Evolutionary conservation across 225 moss, liverwort and hornwort species (phyloP).

Genomic region (Anthoceros angustus): DNA sequence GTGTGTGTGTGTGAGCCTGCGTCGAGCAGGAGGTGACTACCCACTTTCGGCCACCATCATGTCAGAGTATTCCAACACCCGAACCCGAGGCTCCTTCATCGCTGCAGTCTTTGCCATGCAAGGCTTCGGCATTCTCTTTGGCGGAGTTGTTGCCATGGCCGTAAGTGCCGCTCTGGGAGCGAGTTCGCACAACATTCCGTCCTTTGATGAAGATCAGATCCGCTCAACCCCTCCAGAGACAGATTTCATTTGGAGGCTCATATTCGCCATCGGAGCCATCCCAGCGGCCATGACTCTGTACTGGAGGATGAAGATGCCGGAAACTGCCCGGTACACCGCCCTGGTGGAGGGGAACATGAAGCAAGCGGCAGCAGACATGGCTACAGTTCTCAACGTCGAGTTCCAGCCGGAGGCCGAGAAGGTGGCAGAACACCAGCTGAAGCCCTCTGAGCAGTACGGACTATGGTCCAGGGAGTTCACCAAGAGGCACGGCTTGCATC

Average conservation of each 20-base stretch:
- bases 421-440: not conserved
- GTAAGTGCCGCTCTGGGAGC: constrained; percentile 24
- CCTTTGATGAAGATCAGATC: constrained; percentile 7
- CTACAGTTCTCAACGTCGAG: constrained; percentile 22
- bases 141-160: constrained; percentile 30
- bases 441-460: constrained; percentile 8
- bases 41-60: constrained; percentile 36
- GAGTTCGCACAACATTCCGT: constrained; percentile 8
- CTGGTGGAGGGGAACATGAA: constrained; percentile 39
- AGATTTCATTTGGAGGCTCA: constrained; percentile 38
- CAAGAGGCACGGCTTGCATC: constrained; percentile 23
- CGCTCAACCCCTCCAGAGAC: constrained; percentile 23
- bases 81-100: constrained; percentile 43
- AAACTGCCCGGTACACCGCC: constrained; percentile 42
- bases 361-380: constrained; percentile 35
- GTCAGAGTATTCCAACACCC: constrained; percentile 48
- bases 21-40: constrained; percentile 24
- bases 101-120: constrained; percentile 53
- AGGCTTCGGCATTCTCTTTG: constrained; percentile 38
- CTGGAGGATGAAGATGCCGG: constrained; percentile 47
- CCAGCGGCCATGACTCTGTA: constrained; percentile 33
- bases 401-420: not conserved
- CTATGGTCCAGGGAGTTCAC: constrained; percentile 26
- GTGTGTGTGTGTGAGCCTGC: not conserved
- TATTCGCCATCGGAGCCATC: constrained; percentile 33